Conservation (phyloP, 208 protist genomes). For the Acanthamoeba healyi region DNA sequence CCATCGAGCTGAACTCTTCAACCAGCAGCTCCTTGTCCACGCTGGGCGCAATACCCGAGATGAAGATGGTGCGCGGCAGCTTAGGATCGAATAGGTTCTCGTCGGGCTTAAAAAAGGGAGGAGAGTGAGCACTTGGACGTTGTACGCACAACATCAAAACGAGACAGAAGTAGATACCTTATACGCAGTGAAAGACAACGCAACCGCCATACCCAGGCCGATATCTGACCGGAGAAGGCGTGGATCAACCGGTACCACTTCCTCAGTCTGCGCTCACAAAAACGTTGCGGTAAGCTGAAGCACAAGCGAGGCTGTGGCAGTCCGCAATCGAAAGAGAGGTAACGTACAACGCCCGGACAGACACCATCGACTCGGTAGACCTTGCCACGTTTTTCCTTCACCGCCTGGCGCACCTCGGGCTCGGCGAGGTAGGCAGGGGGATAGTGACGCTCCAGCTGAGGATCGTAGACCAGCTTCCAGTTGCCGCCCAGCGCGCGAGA, state of each 20-base stretch:
- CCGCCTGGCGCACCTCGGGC: conserved; percentile 31
- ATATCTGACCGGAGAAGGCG: conserved; percentile 35
- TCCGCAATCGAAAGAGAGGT: not conserved
- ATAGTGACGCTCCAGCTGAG: conserved; percentile 13
- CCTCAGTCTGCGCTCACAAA: not conserved
- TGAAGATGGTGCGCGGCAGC: conserved; percentile 4
- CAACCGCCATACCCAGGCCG: not conserved
- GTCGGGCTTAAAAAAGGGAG: not conserved
- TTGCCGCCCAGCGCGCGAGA: conserved; percentile 17
- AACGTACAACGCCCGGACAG: not conserved
- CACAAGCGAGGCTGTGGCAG: no score
- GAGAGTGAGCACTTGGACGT: not conserved
- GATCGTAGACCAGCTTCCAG: conserved; percentile 40
- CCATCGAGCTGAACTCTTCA: conserved; percentile 33
- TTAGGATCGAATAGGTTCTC: conserved; percentile 63
- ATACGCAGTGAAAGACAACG: not conserved
- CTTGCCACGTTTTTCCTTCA: not conserved
- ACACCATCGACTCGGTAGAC: conserved; percentile 8
- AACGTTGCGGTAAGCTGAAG: not conserved
- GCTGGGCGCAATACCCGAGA: conserved; percentile 36
- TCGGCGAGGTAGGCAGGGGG: conserved; percentile 11
- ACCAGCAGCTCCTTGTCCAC: conserved; percentile 41
- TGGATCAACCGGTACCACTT: not conserved
- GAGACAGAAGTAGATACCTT: not conserved
- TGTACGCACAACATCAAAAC: not conserved